Evolutionary conservation across 148 eudicot species (phyloP), one percentile per base, ranked within the genome.

Genomic region (Mesembryanthemum crystallinum): DNA sequence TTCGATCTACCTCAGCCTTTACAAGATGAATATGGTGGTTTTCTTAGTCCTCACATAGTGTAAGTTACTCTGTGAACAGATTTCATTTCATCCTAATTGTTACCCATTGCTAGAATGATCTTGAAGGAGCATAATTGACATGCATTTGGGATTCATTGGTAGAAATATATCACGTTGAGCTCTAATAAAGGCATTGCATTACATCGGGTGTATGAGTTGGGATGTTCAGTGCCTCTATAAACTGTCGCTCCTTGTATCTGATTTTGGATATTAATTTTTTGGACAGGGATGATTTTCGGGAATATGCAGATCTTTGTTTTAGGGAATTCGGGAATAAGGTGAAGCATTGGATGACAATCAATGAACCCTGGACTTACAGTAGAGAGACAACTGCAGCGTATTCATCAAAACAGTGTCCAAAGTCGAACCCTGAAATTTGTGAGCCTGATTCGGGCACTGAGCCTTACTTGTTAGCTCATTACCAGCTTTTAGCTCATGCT

Each of bases 401-500:
- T 20, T 76, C 92, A 64, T 83, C 90, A 20, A 80, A 83, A 4
- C 78, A 84, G 35, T 83, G 90, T 61, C 82, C 81, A 29, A 33
- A 70, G 43, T 83, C 78, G 69, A 62, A 24, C 6, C 69, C 69
- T 3, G 17, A 13, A 0, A 81, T 74, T 37, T 81, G 90, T 77
- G 54, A 64, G 18, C 59, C 43, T 11, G 90, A 89, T 72, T 54
- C 82, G 18, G 79, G 70, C 30, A 69, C 78, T 14, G 85, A 82
- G 75, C 89, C 90, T 8, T 89, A 87, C 43, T 5, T 80, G 9
- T 82, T 77, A 21, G 73, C 84, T 5, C 90, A 89, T 67, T 29
- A 89, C 64, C 86, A 81, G 42, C 90, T 89, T 28, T 85, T 89
- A 55, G 87, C 88, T 65, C 92, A 87, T 65, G 89, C 85, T 28